phyloP scores from a whole-genome alignment of 352 stramenopile species.

The Globisporangium spiculum region DNA sequence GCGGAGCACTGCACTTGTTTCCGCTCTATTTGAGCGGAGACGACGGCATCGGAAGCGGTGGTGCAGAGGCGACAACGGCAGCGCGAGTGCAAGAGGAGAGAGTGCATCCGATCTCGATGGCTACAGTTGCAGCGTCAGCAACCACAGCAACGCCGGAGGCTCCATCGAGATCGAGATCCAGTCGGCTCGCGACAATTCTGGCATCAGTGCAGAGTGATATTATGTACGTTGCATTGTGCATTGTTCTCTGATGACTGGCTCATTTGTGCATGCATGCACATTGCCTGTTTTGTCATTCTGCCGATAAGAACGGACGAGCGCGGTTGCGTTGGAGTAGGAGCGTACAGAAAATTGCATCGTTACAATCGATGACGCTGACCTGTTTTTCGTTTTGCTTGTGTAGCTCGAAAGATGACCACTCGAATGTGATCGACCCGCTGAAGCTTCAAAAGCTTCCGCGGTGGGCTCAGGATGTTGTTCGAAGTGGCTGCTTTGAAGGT shows the following conservation, averaged over 20 bases:
- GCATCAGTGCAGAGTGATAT: slow-evolving; percentile 28
- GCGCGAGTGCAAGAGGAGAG: slow-evolving; percentile 20
- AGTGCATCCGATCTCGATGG: slow-evolving; percentile 10
- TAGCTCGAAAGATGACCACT: slow-evolving; percentile 1
- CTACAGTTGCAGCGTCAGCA: background rate
- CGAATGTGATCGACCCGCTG: slow-evolving; percentile 26
- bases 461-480: slow-evolving; percentile 55
- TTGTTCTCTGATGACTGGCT: background rate
- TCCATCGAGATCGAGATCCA: background rate
- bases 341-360: background rate
- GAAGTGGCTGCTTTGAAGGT: slow-evolving; percentile 54
- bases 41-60: slow-evolving; percentile 7
- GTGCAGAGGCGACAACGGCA: slow-evolving; percentile 21
- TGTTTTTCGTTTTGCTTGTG: background rate
- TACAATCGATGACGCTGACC: background rate
- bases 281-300: background rate
- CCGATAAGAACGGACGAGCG: background rate
- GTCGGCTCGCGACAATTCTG: slow-evolving; percentile 44
- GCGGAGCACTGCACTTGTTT: slow-evolving; percentile 48
- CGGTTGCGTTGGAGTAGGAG: background rate
- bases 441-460: slow-evolving; percentile 42
- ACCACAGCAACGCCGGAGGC: background rate
- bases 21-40: slow-evolving; percentile 42
- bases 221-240: slow-evolving; percentile 27
- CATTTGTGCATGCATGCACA: background rate